These are phyloP conservation scores for Adenanthera pavonina DNA, from an alignment of 306 rosid genomes.

Conservation along the genomic window DNA sequence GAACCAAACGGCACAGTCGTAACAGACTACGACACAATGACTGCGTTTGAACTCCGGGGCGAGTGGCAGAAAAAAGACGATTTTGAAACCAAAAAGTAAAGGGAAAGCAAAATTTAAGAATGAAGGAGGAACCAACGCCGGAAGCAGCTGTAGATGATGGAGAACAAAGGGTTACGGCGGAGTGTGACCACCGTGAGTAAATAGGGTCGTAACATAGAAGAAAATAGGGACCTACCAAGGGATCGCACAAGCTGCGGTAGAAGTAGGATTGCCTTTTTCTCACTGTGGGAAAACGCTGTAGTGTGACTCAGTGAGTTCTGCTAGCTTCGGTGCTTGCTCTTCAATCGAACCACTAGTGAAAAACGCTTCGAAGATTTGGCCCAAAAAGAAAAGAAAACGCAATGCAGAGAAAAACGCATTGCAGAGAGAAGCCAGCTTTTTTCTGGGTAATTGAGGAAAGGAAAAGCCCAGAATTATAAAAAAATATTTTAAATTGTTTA, in stretches of 20 bases:
- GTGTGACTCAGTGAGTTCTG: not conserved
- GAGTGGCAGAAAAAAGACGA: not conserved
- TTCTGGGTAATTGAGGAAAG: not conserved
- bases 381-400: not conserved
- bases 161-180: not conserved
- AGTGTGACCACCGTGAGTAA: not conserved
- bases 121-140: not conserved
- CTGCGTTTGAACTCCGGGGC: not conserved
- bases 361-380: not conserved
- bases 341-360: not conserved
- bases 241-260: not conserved
- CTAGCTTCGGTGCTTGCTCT: not conserved
- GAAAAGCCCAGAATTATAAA: not conserved
- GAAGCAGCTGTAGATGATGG: not conserved
- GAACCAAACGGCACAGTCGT: not conserved
- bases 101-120: not conserved
- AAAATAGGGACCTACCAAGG: not conserved
- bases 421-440: not conserved
- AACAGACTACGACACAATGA: not conserved
- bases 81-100: not conserved
- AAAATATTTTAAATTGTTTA: too few relatives aligned
- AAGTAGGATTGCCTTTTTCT: not conserved
- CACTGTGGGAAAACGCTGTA: not conserved
- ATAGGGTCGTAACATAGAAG: not conserved
- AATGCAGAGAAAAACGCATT: not conserved